Conservation (phyloP, 306 rosid genomes). For the Acacia confusa region DNA sequence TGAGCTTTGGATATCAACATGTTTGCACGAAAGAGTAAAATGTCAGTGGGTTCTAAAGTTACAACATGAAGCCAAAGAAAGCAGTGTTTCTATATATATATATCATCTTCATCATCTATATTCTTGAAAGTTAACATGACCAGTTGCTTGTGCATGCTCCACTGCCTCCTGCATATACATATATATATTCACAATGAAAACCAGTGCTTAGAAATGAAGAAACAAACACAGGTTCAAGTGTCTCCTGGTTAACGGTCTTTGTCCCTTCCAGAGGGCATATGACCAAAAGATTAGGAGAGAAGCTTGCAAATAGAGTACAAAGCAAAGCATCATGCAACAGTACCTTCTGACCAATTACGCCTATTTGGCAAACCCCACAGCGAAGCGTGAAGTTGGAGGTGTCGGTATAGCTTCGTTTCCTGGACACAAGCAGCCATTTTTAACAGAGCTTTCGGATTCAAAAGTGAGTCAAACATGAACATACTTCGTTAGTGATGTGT, state of each 20-base stretch:
- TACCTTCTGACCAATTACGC: constrained; percentile 85
- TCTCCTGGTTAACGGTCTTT: not conserved
- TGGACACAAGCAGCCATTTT: constrained; percentile 4
- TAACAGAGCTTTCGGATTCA: not conserved
- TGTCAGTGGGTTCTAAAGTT: not conserved
- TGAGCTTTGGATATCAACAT: not conserved
- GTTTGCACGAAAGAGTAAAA: not conserved
- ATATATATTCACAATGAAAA: constrained; percentile 13
- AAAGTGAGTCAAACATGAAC: not conserved
- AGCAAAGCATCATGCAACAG: not conserved
- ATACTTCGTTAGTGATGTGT: not conserved
- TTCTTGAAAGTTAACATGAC: constrained; percentile 96
- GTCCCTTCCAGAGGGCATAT: not conserved
- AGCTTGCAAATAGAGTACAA: not conserved
- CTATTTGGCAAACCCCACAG: constrained; percentile 97
- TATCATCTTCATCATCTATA: constrained; percentile 52
- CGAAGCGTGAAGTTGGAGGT: constrained; percentile 92
- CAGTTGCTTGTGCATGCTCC: constrained; percentile 89
- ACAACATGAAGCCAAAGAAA: constrained; percentile 22
- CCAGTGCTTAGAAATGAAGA: constrained; percentile 16
- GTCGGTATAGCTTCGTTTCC: constrained; percentile 85
- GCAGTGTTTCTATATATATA: not conserved
- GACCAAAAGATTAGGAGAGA: not conserved
- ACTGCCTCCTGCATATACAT: constrained; percentile 68
- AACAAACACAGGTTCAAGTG: not conserved